These are phyloP conservation scores for Fistulifera pelliculosa DNA, from an alignment of 108 stramenopile genomes.

Conservation along the genomic window DNA sequence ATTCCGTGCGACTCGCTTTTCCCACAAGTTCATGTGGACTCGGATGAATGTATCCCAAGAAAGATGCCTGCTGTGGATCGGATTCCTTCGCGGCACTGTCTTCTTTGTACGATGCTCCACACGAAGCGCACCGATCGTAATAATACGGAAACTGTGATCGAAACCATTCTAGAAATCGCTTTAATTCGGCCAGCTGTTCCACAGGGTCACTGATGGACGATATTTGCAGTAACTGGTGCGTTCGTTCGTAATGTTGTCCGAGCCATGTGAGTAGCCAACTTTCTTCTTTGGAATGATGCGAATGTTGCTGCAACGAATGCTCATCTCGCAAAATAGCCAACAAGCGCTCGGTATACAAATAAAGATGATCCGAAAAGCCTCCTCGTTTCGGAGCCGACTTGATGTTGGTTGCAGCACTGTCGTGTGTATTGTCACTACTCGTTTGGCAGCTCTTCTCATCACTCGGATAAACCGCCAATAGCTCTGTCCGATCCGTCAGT, in stretches of 20 bases:
- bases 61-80: slow-evolving; percentile 15
- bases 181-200: slow-evolving; percentile 18
- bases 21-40: slow-evolving; percentile 20
- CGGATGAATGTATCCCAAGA: slow-evolving; percentile 50
- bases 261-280: slow-evolving; percentile 25
- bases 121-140: slow-evolving; percentile 41
- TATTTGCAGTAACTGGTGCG: slow-evolving; percentile 17
- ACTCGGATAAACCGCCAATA: slow-evolving; percentile 29
- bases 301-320: slow-evolving; percentile 9
- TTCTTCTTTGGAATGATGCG: neutral
- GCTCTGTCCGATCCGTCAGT: slow-evolving; percentile 41
- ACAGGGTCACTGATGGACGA: neutral
- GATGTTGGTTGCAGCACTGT: neutral
- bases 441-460: neutral
- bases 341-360: slow-evolving; percentile 40
- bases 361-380: slow-evolving; percentile 18
- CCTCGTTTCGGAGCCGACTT: slow-evolving; percentile 5
- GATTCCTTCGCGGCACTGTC: slow-evolving; percentile 10
- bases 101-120: slow-evolving; percentile 48
- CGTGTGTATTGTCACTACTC: neutral
- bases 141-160: slow-evolving; percentile 48
- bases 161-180: slow-evolving; percentile 51
- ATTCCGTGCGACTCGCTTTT: slow-evolving; percentile 45
- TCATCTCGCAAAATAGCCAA: slow-evolving; percentile 46
- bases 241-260: slow-evolving; percentile 41